These are phyloP conservation scores for Pestalotiopsis sp. DNA, from an alignment of 2,329 filamentous ascomycete species.

Conservation along the genomic window DNA sequence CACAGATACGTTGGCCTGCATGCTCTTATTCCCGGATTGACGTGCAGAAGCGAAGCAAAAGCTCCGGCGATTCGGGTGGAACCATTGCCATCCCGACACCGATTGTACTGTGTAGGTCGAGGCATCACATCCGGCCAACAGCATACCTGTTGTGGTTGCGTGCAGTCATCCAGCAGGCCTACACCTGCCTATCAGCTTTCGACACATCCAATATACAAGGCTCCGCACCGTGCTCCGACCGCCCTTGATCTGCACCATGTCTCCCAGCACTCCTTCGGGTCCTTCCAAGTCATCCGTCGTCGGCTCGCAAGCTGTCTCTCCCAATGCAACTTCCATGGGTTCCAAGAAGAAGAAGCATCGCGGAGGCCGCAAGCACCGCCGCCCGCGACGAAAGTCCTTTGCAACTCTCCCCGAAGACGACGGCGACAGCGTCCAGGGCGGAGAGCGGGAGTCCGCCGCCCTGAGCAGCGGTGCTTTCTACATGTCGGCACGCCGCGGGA, in stretches of 20 bases:
- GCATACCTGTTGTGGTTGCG: neutral
- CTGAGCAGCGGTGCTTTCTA: conserved; percentile 47
- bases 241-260: neutral
- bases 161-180: neutral
- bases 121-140: neutral
- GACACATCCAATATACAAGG: neutral
- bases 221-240: neutral
- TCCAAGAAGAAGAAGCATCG: conserved; percentile 72
- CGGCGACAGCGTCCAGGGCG: conserved; percentile 34
- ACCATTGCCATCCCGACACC: neutral
- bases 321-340: conserved; percentile 42
- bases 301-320: conserved; percentile 5
- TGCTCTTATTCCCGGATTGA: neutral
- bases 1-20: neutral
- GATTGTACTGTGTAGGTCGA: neutral
- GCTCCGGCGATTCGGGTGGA: neutral
- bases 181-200: conserved; percentile 6
- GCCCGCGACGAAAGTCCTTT: conserved; percentile 78
- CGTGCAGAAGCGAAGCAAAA: neutral
- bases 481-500: conserved; percentile 61
- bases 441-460: conserved; percentile 24
- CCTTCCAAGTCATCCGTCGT: neutral
- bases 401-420: conserved; percentile 63
- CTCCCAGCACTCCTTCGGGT: neutral
- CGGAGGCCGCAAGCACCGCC: conserved; percentile 74